Evolutionary conservation across 2,329 filamentous ascomycete genomes (phyloP), one percentile per base, ranked within the genome.

Genomic region (Botrytis hyacinthi): DNA sequence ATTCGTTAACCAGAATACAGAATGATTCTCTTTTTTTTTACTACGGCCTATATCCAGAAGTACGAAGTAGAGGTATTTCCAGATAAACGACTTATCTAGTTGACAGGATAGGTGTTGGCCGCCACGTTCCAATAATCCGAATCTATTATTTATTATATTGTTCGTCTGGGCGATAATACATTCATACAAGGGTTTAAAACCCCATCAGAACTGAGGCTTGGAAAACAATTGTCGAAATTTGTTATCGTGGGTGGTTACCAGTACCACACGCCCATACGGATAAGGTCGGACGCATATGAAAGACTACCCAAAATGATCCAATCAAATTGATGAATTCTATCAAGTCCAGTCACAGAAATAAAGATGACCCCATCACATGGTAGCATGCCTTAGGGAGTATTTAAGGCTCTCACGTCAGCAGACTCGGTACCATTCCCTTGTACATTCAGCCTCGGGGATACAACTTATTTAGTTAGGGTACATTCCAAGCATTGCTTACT

Each of bases 331-430:
- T 48, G 35, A 37, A 35, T 66, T 48, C 42, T 16, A 35, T 66
- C 63, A 48, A 48, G 29, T 48, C 42, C 32, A 3, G 60, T 63
- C 37, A 63, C 60, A 63, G 37, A 9, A 63, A 40, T 63, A 20
- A 63, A 63, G 37, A 44, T 42, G 26, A 20, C 26, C 10, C 26
- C 9, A 63, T 63, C 37, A 63, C 61, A 63, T 42, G 61, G 63
- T 67, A 40, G n/a, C 44, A 40, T 68, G 35, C 46, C 65, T 68
- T 10, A 54, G 32, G 35, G 37, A 42, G 20, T 22, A 22, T 54
- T 54, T 37, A 54, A 68, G 46, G 65, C 65, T 68, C 65, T 54
- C 65, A 68, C 65, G 65, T 68, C 65, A 68, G 65, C 65, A 16
- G 46, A 54, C 26, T 40, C 22, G 26, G 29, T 48, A 66, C 22